phyloP scores from a whole-genome alignment of 73 alveolate species.

The Stentor roeselii region DNA sequence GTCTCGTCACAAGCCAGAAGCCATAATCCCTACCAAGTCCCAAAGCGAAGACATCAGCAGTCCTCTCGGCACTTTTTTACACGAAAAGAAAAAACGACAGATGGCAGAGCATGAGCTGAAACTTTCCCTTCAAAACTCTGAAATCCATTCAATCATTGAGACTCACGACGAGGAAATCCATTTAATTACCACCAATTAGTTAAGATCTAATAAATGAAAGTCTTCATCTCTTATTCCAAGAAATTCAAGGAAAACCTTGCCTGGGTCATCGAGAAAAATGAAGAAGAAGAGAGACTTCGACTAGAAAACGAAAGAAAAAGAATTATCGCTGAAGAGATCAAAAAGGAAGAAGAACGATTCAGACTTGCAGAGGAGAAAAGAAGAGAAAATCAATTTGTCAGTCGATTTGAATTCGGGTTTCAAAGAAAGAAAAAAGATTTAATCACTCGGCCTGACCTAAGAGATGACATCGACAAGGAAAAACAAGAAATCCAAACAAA shows the following conservation, averaged over 20 bases:
- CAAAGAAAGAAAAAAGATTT: too few species aligned
- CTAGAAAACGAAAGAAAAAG: background rate
- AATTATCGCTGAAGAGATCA: background rate
- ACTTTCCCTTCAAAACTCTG: conserved; percentile 3
- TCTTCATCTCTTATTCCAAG: background rate
- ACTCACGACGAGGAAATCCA: conserved; percentile 3
- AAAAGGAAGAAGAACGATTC: too few species aligned
- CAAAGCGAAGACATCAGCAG: background rate
- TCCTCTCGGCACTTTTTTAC: conserved; percentile 13
- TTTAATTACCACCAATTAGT: background rate
- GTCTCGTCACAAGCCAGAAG: background rate
- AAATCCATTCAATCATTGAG: background rate
- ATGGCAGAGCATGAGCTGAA: conserved; percentile 17
- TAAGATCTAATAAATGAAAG: background rate
- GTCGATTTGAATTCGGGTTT: too few species aligned
- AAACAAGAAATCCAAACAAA: background rate
- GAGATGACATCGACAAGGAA: too few species aligned
- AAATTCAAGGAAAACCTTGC: background rate
- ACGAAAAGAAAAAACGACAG: conserved; percentile 17
- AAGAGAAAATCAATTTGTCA: too few species aligned
- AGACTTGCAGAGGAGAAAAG: too few species aligned
- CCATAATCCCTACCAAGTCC: background rate
- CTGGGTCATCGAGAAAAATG: background rate
- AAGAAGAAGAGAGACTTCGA: background rate
- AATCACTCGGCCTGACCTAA: too few species aligned